Conservation (phyloP, 257 asterid genomes). For the Euphrasia confusa region DNA sequence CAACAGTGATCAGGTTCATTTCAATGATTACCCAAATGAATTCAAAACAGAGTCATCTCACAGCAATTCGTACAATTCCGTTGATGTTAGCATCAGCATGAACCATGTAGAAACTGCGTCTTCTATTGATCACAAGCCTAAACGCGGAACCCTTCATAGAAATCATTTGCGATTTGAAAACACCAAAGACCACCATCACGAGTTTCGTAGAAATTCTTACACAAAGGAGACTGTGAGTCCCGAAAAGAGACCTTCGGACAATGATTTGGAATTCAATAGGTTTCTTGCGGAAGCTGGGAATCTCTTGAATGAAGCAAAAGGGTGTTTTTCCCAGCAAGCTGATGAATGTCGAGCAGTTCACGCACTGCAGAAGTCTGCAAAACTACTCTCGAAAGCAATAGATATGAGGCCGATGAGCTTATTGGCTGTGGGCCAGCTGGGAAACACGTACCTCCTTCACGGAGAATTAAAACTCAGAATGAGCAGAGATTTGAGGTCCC, state of each 20-base stretch:
- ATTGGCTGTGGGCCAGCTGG: conserved; percentile 81
- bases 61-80: conserved; percentile 37
- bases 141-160: conserved; percentile 23
- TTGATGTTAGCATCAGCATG: conserved; percentile 54
- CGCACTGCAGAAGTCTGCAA: conserved; percentile 49
- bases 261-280: conserved; percentile 56
- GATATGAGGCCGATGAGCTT: conserved; percentile 84
- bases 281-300: conserved; percentile 63
- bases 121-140: conserved; percentile 37
- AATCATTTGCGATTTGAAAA: conserved; percentile 30
- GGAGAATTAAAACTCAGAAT: conserved; percentile 74
- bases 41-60: conserved; percentile 40
- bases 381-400: conserved; percentile 62
- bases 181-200: conserved; percentile 35
- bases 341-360: conserved; percentile 49
- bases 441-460: conserved; percentile 84
- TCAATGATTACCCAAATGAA: conserved; percentile 41
- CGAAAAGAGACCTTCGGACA: conserved; percentile 23
- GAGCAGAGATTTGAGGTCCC: conserved; percentile 64
- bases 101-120: conserved; percentile 30
- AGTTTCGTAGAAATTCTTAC: conserved; percentile 30
- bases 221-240: conserved; percentile 28
- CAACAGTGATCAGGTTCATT: conserved; percentile 37
- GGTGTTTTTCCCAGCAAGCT: conserved; percentile 35
- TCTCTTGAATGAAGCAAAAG: conserved; percentile 64